These are phyloP conservation scores for Solidago caesia DNA, from an alignment of 129 eudicot species.

Conservation along the genomic window DNA sequence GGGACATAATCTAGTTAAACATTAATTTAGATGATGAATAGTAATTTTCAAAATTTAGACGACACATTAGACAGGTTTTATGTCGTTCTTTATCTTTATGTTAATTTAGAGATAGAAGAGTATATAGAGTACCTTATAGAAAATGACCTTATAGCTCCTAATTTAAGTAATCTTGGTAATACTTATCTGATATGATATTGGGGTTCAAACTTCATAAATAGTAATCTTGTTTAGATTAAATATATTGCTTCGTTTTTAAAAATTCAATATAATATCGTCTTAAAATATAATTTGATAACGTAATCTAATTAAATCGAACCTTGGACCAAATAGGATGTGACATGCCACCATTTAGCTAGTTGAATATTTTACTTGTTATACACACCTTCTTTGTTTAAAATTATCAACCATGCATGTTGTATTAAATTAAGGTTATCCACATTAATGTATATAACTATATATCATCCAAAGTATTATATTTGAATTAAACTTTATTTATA, in stretches of 20 bases:
- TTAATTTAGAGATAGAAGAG: too few relatives aligned
- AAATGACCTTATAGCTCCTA: neutral
- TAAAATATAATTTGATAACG: slow-evolving; percentile 1
- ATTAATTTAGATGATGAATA: too few relatives aligned
- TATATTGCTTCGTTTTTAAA: neutral
- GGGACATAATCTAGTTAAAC: too few relatives aligned
- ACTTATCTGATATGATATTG: neutral
- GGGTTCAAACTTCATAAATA: neutral
- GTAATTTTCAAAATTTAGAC: too few relatives aligned
- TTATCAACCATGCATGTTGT: slow-evolving; percentile 1
- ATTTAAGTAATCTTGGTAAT: slow-evolving; percentile 1
- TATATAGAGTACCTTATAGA: too few relatives aligned
- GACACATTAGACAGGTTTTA: too few relatives aligned
- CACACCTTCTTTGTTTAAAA: slow-evolving; percentile 3
- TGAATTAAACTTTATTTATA: neutral
- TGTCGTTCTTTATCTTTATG: too few relatives aligned
- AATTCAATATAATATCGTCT: neutral
- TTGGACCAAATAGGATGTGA: slow-evolving; percentile 39
- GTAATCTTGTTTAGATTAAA: neutral
- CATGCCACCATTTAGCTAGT: slow-evolving; percentile 24
- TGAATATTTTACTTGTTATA: slow-evolving; percentile 11
- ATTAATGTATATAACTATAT: neutral
- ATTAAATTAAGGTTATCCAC: slow-evolving; percentile 10
- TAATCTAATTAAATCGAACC: slow-evolving; percentile 13
- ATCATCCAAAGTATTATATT: neutral